These are phyloP conservation scores for Plectosphaerella sp. DNA, from an alignment of 2,329 filamentous ascomycete genomes.

Conservation along the genomic window DNA sequence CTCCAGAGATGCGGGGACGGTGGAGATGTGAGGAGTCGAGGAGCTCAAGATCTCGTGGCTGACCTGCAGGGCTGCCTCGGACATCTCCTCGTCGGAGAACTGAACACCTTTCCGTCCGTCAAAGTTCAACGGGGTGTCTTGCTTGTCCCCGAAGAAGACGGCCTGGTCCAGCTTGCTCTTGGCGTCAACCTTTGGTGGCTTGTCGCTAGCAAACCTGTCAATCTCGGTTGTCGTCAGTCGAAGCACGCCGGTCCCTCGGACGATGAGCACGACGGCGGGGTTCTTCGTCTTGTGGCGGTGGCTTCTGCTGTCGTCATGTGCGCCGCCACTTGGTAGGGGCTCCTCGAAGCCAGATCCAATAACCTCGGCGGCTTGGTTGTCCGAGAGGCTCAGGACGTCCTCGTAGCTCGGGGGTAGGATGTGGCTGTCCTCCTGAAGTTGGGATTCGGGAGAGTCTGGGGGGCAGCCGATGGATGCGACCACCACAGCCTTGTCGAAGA, in stretches of 20 bases:
- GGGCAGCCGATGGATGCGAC: slow-evolving; percentile 67
- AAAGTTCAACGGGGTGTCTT: slow-evolving; percentile 85
- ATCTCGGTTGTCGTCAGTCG: slow-evolving; percentile 55
- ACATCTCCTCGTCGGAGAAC: slow-evolving; percentile 67
- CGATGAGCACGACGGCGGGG: slow-evolving; percentile 56
- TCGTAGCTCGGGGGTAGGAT: slow-evolving; percentile 68
- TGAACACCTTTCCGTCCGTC: slow-evolving; percentile 60
- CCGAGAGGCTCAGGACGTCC: slow-evolving; percentile 77
- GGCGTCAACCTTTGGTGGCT: slow-evolving; percentile 63
- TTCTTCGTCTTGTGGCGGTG: slow-evolving; percentile 55
- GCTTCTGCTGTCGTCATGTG: slow-evolving; percentile 42
- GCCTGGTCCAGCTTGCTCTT: slow-evolving; percentile 92
- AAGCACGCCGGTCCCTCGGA: slow-evolving; percentile 59
- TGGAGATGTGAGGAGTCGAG: slow-evolving; percentile 68
- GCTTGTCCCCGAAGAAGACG: slow-evolving; percentile 81
- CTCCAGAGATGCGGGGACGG: slow-evolving; percentile 70
- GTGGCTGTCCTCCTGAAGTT: slow-evolving; percentile 66
- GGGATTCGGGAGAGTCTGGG: slow-evolving; percentile 69
- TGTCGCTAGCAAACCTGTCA: slow-evolving; percentile 54
- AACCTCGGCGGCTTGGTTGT: slow-evolving; percentile 59
- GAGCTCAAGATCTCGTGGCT: slow-evolving; percentile 81
- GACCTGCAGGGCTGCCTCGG: slow-evolving; percentile 70
- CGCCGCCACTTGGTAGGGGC: slow-evolving; percentile 25
- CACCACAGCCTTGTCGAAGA: slow-evolving; percentile 75
- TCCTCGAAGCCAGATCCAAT: slow-evolving; percentile 62